A percentile compares a stretch with the other conserved stretches of the same genome.
Evolutionary conservation across 1,139 yeast genomes (phyloP).

Genomic region (Sugiyamaella xylanicola): DNA sequence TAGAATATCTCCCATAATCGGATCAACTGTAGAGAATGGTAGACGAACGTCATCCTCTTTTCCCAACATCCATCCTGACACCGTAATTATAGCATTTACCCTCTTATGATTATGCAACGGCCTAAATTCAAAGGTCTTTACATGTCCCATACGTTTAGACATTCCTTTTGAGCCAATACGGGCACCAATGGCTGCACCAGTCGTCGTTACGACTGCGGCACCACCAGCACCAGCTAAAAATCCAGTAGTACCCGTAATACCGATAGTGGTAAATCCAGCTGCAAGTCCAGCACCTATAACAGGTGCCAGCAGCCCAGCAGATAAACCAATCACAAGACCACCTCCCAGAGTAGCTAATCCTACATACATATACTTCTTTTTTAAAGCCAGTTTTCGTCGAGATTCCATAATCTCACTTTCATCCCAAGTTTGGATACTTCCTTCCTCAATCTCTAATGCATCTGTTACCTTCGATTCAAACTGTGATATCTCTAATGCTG

Average conservation of each 20-base stretch:
- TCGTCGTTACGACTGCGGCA: constrained; percentile 87
- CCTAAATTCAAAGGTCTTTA: constrained; percentile 87
- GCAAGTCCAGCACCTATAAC: constrained; percentile 98
- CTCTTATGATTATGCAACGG: constrained; percentile 92
- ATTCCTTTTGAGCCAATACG: constrained; percentile 85
- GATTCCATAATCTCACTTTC: constrained; percentile 71
- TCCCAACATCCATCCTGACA: constrained; percentile 98
- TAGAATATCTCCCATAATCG: constrained; percentile 94
- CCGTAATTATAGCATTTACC: constrained; percentile 83
- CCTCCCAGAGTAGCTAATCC: constrained; percentile 99
- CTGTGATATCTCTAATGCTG: constrained; percentile 69
- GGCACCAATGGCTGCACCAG: constrained; percentile 92
- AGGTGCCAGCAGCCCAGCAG: constrained; percentile 95
- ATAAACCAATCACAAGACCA: constrained; percentile 86
- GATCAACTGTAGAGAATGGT: constrained; percentile 95
- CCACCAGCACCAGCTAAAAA: constrained; percentile 98
- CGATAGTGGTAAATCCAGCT: constrained; percentile 93
- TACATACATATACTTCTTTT: constrained; percentile 76
- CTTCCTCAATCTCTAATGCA: constrained; percentile 82
- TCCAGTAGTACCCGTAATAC: constrained; percentile 87
- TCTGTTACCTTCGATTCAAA: constrained; percentile 91
- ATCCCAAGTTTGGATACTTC: constrained; percentile 70
- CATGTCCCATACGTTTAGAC: constrained; percentile 84
- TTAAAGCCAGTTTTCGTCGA: constrained; percentile 64
- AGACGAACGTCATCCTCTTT: constrained; percentile 92